Evolutionary conservation across 1,284 basidiomycete species (phyloP), one percentile per base, ranked within the genome.

Genomic region (Tausonia pullulans): DNA sequence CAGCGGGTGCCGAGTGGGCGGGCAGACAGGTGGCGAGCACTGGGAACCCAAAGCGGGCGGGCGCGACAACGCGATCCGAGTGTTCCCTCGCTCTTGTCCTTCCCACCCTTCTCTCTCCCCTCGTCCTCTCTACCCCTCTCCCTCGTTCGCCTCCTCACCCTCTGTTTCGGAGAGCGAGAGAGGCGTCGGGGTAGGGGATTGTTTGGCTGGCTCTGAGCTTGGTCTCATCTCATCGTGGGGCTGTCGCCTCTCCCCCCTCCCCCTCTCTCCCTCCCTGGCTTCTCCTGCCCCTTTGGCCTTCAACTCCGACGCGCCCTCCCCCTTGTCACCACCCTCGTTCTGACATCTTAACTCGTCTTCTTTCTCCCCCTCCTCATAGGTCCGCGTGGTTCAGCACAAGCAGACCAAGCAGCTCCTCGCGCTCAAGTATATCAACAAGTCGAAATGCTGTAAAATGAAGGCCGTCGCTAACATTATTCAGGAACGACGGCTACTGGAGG

Each of bases 341-440:
- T 53, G 51, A 39, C 45, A 39, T 50, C 60, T 10, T 10, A 55
- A 56, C 39, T 51, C 40, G 54, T 43, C 39, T 11, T 60, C 41
- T 46, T 39, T 55, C 49, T 7, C 55, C 14, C n/a, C 49, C 46
- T 6, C 41, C 71, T 27, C 27, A 27, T 27, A 96, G 92, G 92
- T 98, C 76, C 87, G 94, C 60, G 94, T 98, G 61, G 94, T 98
- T 6, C 93, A 98, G 77, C 95, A 98, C 79, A 98, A 98, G 74
- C 91, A 97, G 77, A 89, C 90, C 14, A 88, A 90, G 68, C 88
- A 92, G 40, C 81, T 98, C 46, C 98, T 94, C 73, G 95, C 95
- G 8, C 84, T 98, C 75, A 98, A 98, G 78, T 98, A 98, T 79
- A 98, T 98, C 79, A 98, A 98, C 82, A 98, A 98, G 77, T 76